phyloP scores from a whole-genome alignment of 768 basidiomycete species.

The Neoboletus magnificus region DNA sequence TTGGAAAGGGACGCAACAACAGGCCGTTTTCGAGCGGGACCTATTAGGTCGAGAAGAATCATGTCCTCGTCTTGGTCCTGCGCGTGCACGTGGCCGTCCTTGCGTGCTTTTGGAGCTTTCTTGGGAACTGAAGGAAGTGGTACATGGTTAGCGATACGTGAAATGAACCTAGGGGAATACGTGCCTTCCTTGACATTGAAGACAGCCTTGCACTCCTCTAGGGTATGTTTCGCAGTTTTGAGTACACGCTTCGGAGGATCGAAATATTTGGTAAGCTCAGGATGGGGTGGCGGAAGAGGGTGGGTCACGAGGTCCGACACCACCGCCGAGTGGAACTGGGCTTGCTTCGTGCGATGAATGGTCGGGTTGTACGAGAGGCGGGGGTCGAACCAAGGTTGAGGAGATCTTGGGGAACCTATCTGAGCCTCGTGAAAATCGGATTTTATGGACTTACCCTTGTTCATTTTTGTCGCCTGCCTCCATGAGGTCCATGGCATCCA shows the following conservation, averaged over 20 bases:
- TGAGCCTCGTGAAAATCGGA: neutral
- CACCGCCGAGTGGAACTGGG: conserved; percentile 84
- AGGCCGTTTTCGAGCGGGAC: conserved; percentile 18
- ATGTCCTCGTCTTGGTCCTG: conserved; percentile 58
- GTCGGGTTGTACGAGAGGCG: conserved; percentile 82
- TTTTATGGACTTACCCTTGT: conserved; percentile 50
- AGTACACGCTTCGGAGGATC: conserved; percentile 68
- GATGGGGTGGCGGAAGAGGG: conserved; percentile 83
- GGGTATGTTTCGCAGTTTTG: conserved; percentile 52
- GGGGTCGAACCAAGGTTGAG: conserved; percentile 73
- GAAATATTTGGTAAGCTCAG: conserved; percentile 80
- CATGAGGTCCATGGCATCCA: conserved; percentile 87
- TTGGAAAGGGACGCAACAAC: conserved; percentile 6
- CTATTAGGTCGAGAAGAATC: conserved; percentile 49
- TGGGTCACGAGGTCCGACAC: conserved; percentile 67
- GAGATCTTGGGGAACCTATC: conserved; percentile 41
- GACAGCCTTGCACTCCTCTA: conserved; percentile 56
- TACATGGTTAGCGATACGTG: neutral
- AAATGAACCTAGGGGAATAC: conserved; percentile 9
- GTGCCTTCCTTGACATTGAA: conserved; percentile 81
- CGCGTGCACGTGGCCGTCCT: conserved; percentile 61
- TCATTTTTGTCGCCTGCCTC: conserved; percentile 73
- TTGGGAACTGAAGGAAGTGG: conserved; percentile 52
- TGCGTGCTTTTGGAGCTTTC: conserved; percentile 50
- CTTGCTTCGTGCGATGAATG: conserved; percentile 89